Evolutionary conservation across 1,284 basidiomycete genomes (phyloP).

Genomic region (Fomitopsis schrenkii): DNA sequence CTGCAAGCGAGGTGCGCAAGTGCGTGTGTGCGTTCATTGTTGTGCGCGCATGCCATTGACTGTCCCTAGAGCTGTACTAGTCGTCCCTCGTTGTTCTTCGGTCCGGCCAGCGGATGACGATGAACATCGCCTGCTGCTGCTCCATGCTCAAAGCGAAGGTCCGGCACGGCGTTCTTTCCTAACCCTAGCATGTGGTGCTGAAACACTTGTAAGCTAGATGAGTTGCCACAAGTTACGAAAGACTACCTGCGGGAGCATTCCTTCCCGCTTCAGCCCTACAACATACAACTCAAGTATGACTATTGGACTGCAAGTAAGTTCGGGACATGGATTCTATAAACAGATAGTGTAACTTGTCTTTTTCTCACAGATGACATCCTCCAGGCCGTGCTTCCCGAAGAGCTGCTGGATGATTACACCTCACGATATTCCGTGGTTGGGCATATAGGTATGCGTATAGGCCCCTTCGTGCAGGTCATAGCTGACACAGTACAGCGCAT

Average conservation of each 20-base stretch:
- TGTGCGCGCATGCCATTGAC: conserved; percentile 14
- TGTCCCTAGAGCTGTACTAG: conserved; percentile 45
- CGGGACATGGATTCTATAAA: no score
- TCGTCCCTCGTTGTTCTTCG: conserved; percentile 62
- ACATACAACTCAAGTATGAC: conserved; percentile 70
- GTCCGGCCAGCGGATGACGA: conserved; percentile 51
- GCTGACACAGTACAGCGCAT: conserved; percentile 48
- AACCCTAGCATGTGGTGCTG: conserved; percentile 5
- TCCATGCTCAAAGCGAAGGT: conserved; percentile 47
- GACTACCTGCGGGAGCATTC: conserved; percentile 52
- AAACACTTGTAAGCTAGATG: conserved; percentile 52
- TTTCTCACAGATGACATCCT: conserved; percentile 71
- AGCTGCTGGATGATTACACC: conserved; percentile 75
- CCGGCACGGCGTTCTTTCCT: neutral
- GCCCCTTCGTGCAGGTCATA: neutral
- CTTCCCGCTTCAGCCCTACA: conserved; percentile 53
- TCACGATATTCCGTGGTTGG: conserved; percentile 87
- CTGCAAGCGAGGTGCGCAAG: conserved; percentile 53
- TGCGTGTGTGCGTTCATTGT: conserved; percentile 27
- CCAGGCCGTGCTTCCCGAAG: conserved; percentile 72
- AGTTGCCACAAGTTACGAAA: conserved; percentile 52
- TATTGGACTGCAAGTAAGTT: conserved; percentile 79
- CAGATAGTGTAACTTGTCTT: no score
- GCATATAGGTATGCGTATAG: conserved; percentile 70
- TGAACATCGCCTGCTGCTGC: conserved; percentile 31